Evolutionary conservation across 768 basidiomycete species (phyloP).

Genomic region (Mycena haematopus): DNA sequence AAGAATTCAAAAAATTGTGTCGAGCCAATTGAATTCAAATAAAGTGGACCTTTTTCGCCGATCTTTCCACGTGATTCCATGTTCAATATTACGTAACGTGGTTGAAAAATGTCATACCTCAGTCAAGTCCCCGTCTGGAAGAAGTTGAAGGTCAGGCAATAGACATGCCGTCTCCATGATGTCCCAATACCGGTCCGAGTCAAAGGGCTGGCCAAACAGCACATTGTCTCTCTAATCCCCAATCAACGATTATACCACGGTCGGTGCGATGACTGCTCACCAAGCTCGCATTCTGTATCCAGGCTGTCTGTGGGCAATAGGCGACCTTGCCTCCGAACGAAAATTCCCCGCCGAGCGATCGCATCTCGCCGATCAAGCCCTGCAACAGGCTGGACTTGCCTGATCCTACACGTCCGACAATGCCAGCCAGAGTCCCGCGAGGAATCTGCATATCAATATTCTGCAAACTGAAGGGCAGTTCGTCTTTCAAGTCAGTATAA

Average conservation of each 20-base stretch:
- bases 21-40: not conserved
- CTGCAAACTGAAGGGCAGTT: conserved; percentile 64
- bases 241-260: not conserved
- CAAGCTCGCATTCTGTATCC: conserved; percentile 76
- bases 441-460: conserved; percentile 74
- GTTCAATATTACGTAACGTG: conserved; percentile 2
- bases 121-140: conserved; percentile 75
- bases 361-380: conserved; percentile 85
- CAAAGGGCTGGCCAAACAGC: conserved; percentile 67
- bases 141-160: conserved; percentile 64
- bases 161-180: conserved; percentile 65
- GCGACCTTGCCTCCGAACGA: conserved; percentile 68
- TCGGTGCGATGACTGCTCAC: conserved; percentile 40
- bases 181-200: conserved; percentile 71
- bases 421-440: conserved; percentile 78
- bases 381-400: conserved; percentile 77
- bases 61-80: conserved; percentile 43
- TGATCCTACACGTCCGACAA: conserved; percentile 80
- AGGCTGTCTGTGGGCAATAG: conserved; percentile 77
- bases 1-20: not conserved
- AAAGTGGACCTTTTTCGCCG: conserved; percentile 60
- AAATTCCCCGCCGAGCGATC: conserved; percentile 54
- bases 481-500: conserved; percentile 39
- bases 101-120: conserved; percentile 52
- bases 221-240: conserved; percentile 64